These are phyloP conservation scores for Glutinoglossum americanum DNA, from an alignment of 495 filamentous ascomycete species.

Conservation along the genomic window DNA sequence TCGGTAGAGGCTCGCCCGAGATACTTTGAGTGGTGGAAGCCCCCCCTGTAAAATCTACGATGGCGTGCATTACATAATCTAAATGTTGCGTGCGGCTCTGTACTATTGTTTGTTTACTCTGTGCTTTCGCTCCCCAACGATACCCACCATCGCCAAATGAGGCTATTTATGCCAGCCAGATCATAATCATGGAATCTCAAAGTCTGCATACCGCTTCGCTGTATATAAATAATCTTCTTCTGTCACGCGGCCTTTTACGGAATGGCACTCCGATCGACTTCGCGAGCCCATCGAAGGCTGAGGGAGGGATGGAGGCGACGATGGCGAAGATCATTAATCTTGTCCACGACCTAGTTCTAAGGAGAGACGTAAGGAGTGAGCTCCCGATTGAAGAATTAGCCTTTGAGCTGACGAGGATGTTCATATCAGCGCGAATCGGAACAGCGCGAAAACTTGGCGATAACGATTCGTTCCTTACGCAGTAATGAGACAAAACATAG, in stretches of 20 bases:
- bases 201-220: constrained; percentile 73
- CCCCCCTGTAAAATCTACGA: too few relatives aligned
- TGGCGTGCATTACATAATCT: too few relatives aligned
- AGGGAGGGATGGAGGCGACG: constrained; percentile 40
- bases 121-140: not conserved
- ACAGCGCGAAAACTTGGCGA: constrained; percentile 58
- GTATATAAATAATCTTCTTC: constrained; percentile 90
- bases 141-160: not conserved
- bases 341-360: constrained; percentile 72
- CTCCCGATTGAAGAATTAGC: not conserved
- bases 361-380: constrained; percentile 47
- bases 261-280: constrained; percentile 77
- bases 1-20: too few relatives aligned
- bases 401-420: not conserved
- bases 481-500: constrained; percentile 47
- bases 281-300: constrained; percentile 43
- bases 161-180: not conserved
- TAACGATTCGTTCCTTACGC: constrained; percentile 55
- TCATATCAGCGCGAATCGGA: constrained; percentile 57
- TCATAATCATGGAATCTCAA: constrained; percentile 41
- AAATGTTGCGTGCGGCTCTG: too few relatives aligned
- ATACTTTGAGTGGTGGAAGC: too few relatives aligned
- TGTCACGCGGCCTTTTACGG: constrained; percentile 71
- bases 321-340: constrained; percentile 79
- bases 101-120: not conserved